phyloP scores from a whole-genome alignment of 1,284 basidiomycete species.

The Fomitopsis palustris region DNA sequence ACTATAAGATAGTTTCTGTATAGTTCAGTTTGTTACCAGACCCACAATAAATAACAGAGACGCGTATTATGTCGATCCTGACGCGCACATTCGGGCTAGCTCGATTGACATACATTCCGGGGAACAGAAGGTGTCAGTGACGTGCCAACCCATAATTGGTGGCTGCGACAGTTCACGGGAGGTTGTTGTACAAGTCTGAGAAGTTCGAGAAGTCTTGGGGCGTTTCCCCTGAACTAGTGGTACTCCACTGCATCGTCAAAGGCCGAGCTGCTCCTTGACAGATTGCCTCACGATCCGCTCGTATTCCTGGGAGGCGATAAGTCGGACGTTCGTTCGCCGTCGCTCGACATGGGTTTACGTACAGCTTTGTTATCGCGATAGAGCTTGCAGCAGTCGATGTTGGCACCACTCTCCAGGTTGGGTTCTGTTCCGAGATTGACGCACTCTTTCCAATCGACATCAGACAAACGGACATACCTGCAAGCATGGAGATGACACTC shows the following conservation, averaged over 20 bases:
- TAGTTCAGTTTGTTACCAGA: background rate
- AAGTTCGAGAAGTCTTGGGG: background rate
- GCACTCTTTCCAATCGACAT: background rate
- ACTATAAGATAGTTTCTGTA: background rate
- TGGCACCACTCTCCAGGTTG: constrained; percentile 98
- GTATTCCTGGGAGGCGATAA: constrained; percentile 48
- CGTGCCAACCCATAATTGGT: background rate
- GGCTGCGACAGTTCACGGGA: background rate
- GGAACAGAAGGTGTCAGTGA: background rate
- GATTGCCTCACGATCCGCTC: constrained; percentile 68
- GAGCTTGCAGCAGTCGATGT: constrained; percentile 96
- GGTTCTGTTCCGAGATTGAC: constrained; percentile 59
- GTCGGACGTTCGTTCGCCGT: background rate
- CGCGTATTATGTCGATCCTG: background rate
- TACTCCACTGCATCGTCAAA: constrained; percentile 34
- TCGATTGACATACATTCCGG: background rate
- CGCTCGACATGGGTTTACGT: constrained; percentile 13
- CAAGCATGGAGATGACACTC: constrained; percentile 98
- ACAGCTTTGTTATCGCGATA: constrained; percentile 82
- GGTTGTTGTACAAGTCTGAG: constrained; percentile 9
- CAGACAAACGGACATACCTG: constrained; percentile 49
- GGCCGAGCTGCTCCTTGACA: constrained; percentile 68
- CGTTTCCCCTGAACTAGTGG: background rate
- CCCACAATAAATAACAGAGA: background rate
- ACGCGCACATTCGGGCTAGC: background rate